Evolutionary conservation across 345 rosid species (phyloP).

Genomic region (Cardamine chenopodiifolia): DNA sequence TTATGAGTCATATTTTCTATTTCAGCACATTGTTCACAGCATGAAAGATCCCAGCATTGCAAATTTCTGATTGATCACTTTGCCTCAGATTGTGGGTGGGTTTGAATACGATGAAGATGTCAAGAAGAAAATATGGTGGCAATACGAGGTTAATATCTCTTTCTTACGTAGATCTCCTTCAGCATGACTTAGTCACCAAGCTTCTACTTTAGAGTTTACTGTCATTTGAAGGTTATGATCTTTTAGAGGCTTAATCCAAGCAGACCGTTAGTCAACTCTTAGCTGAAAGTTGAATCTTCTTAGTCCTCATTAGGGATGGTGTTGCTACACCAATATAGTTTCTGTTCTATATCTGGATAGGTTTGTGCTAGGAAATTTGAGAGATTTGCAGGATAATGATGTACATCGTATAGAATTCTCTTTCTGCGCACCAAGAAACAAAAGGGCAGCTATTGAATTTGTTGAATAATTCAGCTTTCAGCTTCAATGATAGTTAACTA

Average conservation of each 20-base stretch:
- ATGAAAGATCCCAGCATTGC: slow-evolving; percentile 97
- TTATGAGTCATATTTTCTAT: slow-evolving; percentile 27
- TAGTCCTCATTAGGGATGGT: slow-evolving; percentile 7
- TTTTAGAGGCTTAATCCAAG: slow-evolving; percentile 17
- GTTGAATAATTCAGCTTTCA: slow-evolving; percentile 2
- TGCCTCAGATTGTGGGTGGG: slow-evolving; percentile 86
- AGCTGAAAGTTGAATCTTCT: slow-evolving; percentile 15
- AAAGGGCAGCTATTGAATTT: neutral
- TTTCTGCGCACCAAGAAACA: neutral
- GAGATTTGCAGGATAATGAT: neutral
- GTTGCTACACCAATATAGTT: neutral
- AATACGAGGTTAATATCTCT: slow-evolving; percentile 64
- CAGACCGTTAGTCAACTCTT: neutral
- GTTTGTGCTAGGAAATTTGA: neutral
- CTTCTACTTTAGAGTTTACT: slow-evolving; percentile 8
- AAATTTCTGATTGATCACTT: slow-evolving; percentile 88
- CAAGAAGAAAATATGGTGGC: slow-evolving; percentile 91
- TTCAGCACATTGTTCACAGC: slow-evolving; percentile 93
- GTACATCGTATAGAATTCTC: neutral
- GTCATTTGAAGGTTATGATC: slow-evolving; percentile 20
- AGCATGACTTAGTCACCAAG: neutral
- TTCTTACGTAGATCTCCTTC: slow-evolving; percentile 15
- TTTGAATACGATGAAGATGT: slow-evolving; percentile 81
- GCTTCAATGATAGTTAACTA: slow-evolving; percentile 8
- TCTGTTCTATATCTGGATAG: neutral